Evolutionary conservation across 106 monocot genomes (phyloP).

Genomic region (Alisma plantagoaquatica): DNA sequence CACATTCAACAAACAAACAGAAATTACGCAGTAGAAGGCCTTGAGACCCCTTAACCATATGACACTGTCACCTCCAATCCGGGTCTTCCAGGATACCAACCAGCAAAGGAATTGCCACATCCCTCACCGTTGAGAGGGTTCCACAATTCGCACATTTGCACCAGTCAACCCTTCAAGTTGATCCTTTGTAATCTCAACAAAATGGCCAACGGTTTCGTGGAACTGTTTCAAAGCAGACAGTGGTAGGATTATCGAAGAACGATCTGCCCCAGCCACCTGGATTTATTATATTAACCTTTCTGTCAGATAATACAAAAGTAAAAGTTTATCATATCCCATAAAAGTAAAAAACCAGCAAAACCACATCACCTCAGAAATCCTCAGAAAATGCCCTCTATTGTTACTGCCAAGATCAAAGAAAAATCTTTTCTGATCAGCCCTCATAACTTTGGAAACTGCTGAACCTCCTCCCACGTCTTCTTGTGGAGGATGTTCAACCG

Average conservation of each 20-base stretch:
- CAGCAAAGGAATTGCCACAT: too few relatives aligned
- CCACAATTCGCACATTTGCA: constrained; percentile 54
- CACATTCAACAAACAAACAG: too few relatives aligned
- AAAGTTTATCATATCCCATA: not conserved
- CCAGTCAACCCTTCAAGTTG: constrained; percentile 44
- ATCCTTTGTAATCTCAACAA: constrained; percentile 76
- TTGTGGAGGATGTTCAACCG: constrained; percentile 37
- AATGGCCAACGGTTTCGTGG: constrained; percentile 74
- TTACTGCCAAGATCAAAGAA: constrained; percentile 75
- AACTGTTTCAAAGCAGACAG: too few relatives aligned
- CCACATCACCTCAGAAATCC: constrained; percentile 60
- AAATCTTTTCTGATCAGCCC: constrained; percentile 76
- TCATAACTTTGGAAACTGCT: constrained; percentile 59
- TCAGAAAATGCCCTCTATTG: constrained; percentile 66
- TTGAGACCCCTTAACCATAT: too few relatives aligned
- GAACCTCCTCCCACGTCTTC: constrained; percentile 50
- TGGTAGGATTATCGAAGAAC: constrained; percentile 82
- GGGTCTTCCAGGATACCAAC: too few relatives aligned
- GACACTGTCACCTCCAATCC: too few relatives aligned
- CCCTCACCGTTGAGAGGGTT: constrained; percentile 46
- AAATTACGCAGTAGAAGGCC: too few relatives aligned
- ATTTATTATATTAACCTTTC: not conserved
- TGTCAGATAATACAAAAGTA: not conserved
- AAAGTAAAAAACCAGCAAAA: not conserved
- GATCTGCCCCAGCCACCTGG: constrained; percentile 74